These are phyloP conservation scores for Vicia sativa DNA, from an alignment of 306 rosid species.

Conservation along the genomic window DNA sequence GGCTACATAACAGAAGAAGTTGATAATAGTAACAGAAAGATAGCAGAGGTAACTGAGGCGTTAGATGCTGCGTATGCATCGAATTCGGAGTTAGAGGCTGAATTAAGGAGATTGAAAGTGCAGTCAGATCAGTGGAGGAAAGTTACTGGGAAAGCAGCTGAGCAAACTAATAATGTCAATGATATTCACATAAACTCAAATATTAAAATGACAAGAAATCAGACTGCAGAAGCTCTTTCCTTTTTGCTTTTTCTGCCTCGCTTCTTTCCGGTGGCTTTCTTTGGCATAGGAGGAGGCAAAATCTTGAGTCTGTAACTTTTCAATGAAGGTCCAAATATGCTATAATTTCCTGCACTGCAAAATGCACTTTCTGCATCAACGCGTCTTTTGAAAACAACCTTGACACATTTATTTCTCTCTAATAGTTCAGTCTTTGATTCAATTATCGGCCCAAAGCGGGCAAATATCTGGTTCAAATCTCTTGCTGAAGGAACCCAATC, in stretches of 20 bases:
- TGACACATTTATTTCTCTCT: constrained; percentile 64
- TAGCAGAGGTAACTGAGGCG: too few species aligned
- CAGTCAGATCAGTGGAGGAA: too few species aligned
- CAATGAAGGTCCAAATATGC: constrained; percentile 74
- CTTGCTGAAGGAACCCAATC: constrained; percentile 63
- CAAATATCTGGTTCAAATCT: constrained; percentile 64
- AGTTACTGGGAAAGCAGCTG: too few species aligned
- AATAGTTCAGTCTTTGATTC: constrained; percentile 71
- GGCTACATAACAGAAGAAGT: too few species aligned
- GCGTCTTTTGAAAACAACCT: constrained; percentile 65
- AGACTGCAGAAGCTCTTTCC: constrained; percentile 33
- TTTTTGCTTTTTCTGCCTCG: constrained; percentile 40
- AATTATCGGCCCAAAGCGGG: constrained; percentile 57
- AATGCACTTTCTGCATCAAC: constrained; percentile 78
- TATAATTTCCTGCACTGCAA: constrained; percentile 84
- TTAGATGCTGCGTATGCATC: too few species aligned
- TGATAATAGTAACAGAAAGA: too few species aligned
- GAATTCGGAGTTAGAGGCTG: too few species aligned
- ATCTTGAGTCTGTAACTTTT: constrained; percentile 82
- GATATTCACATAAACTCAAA: too few species aligned
- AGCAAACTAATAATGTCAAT: too few species aligned
- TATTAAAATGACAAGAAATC: too few species aligned
- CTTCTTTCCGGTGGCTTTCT: constrained; percentile 47
- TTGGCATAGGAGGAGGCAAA: constrained; percentile 41
- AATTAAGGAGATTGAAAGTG: too few species aligned